These are phyloP conservation scores for Apiospora pterosperma DNA, from an alignment of 2,329 filamentous ascomycete genomes.

Conservation along the genomic window DNA sequence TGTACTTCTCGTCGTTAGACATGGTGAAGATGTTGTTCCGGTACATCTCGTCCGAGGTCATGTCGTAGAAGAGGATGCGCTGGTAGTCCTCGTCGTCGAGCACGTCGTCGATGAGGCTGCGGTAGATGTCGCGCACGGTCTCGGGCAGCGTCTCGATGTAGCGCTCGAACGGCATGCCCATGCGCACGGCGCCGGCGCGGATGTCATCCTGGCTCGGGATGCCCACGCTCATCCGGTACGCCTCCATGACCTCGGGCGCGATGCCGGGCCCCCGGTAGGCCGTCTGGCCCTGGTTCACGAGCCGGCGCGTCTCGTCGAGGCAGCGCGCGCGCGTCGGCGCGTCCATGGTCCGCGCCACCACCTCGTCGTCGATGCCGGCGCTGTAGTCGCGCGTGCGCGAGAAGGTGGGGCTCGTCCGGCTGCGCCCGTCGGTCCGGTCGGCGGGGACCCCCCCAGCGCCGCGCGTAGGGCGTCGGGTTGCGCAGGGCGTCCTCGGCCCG, in stretches of 20 bases:
- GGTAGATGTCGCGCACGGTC: slow-evolving; percentile 9
- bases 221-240: slow-evolving; percentile 5
- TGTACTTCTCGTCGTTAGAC: slow-evolving; percentile 12
- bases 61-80: slow-evolving; percentile 16
- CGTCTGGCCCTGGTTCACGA: neutral
- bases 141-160: slow-evolving; percentile 8
- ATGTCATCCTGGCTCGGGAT: slow-evolving; percentile 9
- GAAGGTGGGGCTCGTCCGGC: slow-evolving; percentile 23
- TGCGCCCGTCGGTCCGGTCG: slow-evolving; percentile 20
- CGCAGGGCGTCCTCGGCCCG: slow-evolving; percentile 14
- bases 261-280: slow-evolving; percentile 9
- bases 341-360: slow-evolving; percentile 9
- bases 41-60: slow-evolving; percentile 26
- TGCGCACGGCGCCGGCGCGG: neutral
- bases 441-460: slow-evolving; percentile 23
- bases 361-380: slow-evolving; percentile 13
- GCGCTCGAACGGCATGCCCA: slow-evolving; percentile 14
- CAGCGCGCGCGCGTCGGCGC: neutral
- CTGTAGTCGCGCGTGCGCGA: slow-evolving; percentile 17
- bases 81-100: slow-evolving; percentile 24
- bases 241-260: slow-evolving; percentile 14
- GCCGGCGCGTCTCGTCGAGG: neutral
- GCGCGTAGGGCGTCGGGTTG: slow-evolving; percentile 20
- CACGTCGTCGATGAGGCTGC: slow-evolving; percentile 14
- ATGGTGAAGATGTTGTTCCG: slow-evolving; percentile 14